Evolutionary conservation across 768 basidiomycete species (phyloP).

Genomic region (Coprinellus micaceus): DNA sequence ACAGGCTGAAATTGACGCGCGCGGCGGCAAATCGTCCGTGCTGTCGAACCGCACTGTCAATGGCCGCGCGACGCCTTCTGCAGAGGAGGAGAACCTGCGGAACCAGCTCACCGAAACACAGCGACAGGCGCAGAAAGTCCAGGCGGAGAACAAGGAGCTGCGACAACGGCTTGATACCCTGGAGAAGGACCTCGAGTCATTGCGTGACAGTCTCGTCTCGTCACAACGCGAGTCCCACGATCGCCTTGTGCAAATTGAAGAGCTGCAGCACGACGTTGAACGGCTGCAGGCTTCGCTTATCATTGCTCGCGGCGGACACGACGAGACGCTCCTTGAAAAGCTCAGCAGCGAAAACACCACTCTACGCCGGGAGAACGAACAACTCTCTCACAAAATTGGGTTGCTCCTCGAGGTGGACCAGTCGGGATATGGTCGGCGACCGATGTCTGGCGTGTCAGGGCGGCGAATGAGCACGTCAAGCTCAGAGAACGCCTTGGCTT

Average conservation of each 20-base stretch:
- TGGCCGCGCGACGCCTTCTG: conserved; percentile 74
- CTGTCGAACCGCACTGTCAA: conserved; percentile 46
- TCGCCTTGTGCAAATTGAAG: conserved; percentile 69
- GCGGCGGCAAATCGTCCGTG: conserved; percentile 45
- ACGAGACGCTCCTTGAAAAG: conserved; percentile 76
- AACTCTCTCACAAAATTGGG: conserved; percentile 88
- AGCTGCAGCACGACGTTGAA: conserved; percentile 78
- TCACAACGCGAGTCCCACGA: conserved; percentile 81
- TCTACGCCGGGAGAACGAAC: conserved; percentile 82
- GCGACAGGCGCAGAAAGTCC: conserved; percentile 67
- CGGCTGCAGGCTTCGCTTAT: conserved; percentile 68
- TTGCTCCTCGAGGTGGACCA: conserved; percentile 85
- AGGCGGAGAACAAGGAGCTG: conserved; percentile 73
- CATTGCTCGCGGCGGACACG: conserved; percentile 71
- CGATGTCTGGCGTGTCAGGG: conserved; percentile 55
- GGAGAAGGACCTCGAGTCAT: conserved; percentile 68
- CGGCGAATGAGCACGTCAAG: conserved; percentile 73
- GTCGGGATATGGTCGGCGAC: conserved; percentile 58
- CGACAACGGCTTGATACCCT: conserved; percentile 67
- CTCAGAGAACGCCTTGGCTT: conserved; percentile 74
- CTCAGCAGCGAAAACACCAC: conserved; percentile 77
- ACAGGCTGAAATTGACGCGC: conserved; percentile 77
- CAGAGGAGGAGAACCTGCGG: conserved; percentile 74
- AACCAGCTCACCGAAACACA: conserved; percentile 75
- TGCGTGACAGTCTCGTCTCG: conserved; percentile 65